phyloP scores from a whole-genome alignment of 2,329 filamentous ascomycete species.

The Fusarium sp. region DNA sequence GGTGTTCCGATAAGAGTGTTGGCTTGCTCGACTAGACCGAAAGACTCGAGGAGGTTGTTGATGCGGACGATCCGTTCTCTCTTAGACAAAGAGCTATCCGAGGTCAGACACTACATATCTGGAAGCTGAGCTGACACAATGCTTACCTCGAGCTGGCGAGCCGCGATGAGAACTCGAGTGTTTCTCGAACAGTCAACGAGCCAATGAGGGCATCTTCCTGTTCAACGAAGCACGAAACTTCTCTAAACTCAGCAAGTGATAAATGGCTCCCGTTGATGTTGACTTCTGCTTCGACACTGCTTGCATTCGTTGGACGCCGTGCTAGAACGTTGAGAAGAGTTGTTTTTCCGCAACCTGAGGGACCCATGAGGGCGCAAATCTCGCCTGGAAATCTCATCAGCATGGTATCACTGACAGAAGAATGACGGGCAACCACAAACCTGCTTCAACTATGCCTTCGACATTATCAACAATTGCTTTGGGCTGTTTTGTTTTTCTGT shows the following conservation, averaged over 20 bases:
- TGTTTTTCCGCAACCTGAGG: constrained; percentile 78
- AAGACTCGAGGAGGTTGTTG: constrained; percentile 72
- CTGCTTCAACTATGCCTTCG: constrained; percentile 71
- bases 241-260: constrained; percentile 65
- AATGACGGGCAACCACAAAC: constrained; percentile 47
- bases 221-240: constrained; percentile 81
- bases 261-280: constrained; percentile 69
- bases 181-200: constrained; percentile 82
- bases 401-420: neutral
- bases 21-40: constrained; percentile 76
- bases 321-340: constrained; percentile 85
- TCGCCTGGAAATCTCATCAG: constrained; percentile 59
- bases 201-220: constrained; percentile 88
- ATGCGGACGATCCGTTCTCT: constrained; percentile 70
- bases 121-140: no score
- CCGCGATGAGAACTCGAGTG: constrained; percentile 78
- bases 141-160: constrained; percentile 66
- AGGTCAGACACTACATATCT: neutral
- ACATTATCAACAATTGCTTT: constrained; percentile 71
- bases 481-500: constrained; percentile 70
- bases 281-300: constrained; percentile 51
- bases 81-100: constrained; percentile 51
- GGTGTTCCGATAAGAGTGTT: constrained; percentile 82
- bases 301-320: constrained; percentile 58
- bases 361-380: constrained; percentile 83